A percentile compares a stretch with the other conserved stretches of the same genome.
phyloP scores from a whole-genome alignment of 2,329 filamentous ascomycete genomes.

The Akanthomyces muscarius region DNA sequence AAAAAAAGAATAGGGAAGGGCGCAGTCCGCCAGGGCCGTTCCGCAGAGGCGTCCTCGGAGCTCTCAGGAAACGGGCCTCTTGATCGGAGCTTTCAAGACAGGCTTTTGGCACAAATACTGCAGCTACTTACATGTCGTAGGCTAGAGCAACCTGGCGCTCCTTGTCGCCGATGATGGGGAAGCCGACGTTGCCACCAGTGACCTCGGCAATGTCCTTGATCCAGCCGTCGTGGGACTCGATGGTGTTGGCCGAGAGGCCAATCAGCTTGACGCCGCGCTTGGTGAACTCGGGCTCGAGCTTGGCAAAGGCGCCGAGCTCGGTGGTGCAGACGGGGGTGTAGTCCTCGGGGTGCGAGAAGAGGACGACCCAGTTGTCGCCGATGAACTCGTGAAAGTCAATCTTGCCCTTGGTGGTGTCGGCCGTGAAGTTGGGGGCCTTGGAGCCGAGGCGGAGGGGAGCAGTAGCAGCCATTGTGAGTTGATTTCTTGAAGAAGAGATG shows the following conservation, averaged over 20 bases:
- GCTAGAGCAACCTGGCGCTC: slow-evolving; percentile 68
- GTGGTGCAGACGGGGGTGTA: slow-evolving; percentile 96
- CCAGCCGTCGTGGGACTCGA: slow-evolving; percentile 81
- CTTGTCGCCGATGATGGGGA: slow-evolving; percentile 81
- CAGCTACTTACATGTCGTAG: slow-evolving; percentile 70
- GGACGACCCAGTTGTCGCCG: slow-evolving; percentile 72
- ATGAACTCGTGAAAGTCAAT: slow-evolving; percentile 83
- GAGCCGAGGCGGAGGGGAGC: slow-evolving; percentile 58
- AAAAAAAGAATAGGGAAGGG: not conserved
- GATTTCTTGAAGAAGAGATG: not conserved
- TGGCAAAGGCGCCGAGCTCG: slow-evolving; percentile 88
- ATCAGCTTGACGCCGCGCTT: slow-evolving; percentile 89
- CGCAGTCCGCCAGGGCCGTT: not conserved
- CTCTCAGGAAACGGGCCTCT: not conserved
- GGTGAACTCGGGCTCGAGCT: slow-evolving; percentile 81
- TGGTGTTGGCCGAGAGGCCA: slow-evolving; percentile 81
- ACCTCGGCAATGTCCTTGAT: slow-evolving; percentile 85
- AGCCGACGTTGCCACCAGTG: slow-evolving; percentile 63
- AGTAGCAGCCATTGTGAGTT: slow-evolving; percentile 29
- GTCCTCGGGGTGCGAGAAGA: slow-evolving; percentile 85
- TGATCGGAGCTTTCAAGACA: too few species aligned
- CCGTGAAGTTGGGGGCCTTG: slow-evolving; percentile 76
- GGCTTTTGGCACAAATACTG: too few species aligned
- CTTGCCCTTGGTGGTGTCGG: slow-evolving; percentile 71
- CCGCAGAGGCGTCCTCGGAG: not conserved